These are phyloP conservation scores for Incumbomyces lentus DNA, from an alignment of 2,329 filamentous ascomycete genomes.

Conservation along the genomic window DNA sequence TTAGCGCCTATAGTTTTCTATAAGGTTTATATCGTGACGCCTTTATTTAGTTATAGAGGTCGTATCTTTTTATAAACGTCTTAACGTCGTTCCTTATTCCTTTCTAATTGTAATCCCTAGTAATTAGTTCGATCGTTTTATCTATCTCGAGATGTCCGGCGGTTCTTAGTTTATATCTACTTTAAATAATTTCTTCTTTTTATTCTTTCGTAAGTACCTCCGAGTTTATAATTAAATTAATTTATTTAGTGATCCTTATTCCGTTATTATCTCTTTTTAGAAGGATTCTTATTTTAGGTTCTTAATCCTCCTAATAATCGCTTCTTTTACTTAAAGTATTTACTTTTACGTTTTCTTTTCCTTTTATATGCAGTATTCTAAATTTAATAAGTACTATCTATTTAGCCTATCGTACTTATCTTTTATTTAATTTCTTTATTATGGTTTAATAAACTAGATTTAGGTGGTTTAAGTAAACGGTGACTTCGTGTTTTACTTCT, in stretches of 20 bases:
- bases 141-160: constrained; percentile 8
- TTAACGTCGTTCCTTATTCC: constrained; percentile 6
- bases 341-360: constrained; percentile 8
- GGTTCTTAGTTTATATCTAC: too few species aligned
- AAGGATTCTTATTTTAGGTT: too few species aligned
- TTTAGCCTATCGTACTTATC: constrained; percentile 7
- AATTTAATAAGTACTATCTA: constrained; percentile 10
- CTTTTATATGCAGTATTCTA: constrained; percentile 11
- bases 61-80: constrained; percentile 8
- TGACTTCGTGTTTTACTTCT: constrained; percentile 10
- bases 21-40: constrained; percentile 9
- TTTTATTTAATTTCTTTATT: constrained; percentile 9
- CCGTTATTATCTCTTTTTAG: neutral
- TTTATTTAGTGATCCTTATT: neutral
- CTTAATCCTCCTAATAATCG: constrained; percentile 10
- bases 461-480: constrained; percentile 14
- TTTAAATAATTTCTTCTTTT: constrained; percentile 7
- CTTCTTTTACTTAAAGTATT: constrained; percentile 12
- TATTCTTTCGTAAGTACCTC: constrained; percentile 2
- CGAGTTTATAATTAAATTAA: neutral
- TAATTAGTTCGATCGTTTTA: constrained; percentile 12
- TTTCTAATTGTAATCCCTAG: constrained; percentile 6
- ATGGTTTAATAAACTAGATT: constrained; percentile 15
- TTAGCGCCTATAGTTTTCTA: constrained; percentile 6
- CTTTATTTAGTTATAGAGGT: constrained; percentile 10